phyloP scores from a whole-genome alignment of 148 eudicot species.

The Fagopyrum tataricum region DNA sequence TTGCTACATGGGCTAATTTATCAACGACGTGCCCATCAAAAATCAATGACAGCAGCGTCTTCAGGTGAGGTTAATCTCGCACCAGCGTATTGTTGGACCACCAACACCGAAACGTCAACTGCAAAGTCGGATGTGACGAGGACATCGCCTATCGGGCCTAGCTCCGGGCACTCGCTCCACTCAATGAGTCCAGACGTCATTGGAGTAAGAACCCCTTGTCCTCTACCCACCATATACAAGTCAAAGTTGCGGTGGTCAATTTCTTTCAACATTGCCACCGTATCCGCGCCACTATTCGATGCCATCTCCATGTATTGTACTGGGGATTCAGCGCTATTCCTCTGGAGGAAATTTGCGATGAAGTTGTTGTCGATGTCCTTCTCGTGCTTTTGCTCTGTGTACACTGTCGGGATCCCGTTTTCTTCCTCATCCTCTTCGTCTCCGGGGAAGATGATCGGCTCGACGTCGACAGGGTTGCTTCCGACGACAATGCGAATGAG shows the following conservation, averaged over 20 bases:
- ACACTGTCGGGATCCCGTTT: background rate
- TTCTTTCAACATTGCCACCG: conserved; percentile 29
- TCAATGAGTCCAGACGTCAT: conserved; percentile 32
- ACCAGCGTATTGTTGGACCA: conserved; percentile 18
- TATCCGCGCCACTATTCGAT: conserved; percentile 40
- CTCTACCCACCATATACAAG: conserved; percentile 43
- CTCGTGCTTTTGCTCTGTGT: conserved; percentile 28
- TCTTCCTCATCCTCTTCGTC: conserved; percentile 3
- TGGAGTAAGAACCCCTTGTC: conserved; percentile 24
- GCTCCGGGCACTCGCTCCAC: conserved; percentile 51
- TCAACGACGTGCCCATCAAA: background rate
- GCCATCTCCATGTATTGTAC: conserved; percentile 27
- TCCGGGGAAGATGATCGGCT: background rate
- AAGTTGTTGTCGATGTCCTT: conserved; percentile 30
- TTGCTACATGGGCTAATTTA: background rate
- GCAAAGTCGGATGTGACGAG: conserved; percentile 32
- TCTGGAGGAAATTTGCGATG: conserved; percentile 19
- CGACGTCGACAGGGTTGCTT: conserved; percentile 5
- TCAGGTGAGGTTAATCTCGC: background rate
- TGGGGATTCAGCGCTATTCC: conserved; percentile 12
- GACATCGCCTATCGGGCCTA: conserved; percentile 41
- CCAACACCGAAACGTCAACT: conserved; percentile 22
- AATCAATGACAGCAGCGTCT: conserved; percentile 4
- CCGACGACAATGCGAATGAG: conserved; percentile 41
- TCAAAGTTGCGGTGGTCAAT: conserved; percentile 31